Base-by-base conservation (phyloP, 768 basidiomycete species). In the Lactifluus volemus region DNA sequence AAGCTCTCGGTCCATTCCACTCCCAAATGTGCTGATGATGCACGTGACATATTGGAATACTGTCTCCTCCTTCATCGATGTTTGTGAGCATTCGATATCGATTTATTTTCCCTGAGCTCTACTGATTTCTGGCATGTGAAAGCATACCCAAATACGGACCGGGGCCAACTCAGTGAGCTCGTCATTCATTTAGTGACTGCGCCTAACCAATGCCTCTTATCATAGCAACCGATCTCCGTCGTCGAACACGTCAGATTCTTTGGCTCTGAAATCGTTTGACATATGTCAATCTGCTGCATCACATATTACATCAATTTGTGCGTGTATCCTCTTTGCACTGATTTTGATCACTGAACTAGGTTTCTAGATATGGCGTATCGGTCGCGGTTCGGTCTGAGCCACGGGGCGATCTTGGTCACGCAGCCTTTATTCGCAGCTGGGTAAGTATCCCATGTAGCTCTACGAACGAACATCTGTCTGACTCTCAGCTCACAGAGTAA, bases 11-110 rank as follows among this genome's bases (percentile, higher is more conserved):
- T 73, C 71, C 9, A 70, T 75, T 10, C 85, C 86, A 9, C 79
- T 84, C 4, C 85, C 89, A 1, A 82, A 85, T 55, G 77, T 90
- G 29, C 70, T 90, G 34, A 78, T 82, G 49, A 73, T 91, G 45
- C 86, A 92, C 65, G 77, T 88, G 58, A 78, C 87, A 63, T 91
- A 92, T 69, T 88, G 87, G 82, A 83, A 81, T 7, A 78, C 86
- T 17, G 84, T 91, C 75, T 92, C 12, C 74, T 92, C 41, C 76
- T 91, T 42, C 81, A 91, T 70, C 80, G 89, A 54, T 88, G 86
- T 15, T 92, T 89, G 89, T 90, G 71, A 78, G 89, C 79, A 29
- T 15, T 17, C 47, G 15, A 30, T 30, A 11, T 12, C 41, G 15
- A 10, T 8, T 5, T 6, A 21, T 51, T 32, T 50, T 34, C 17